Evolutionary conservation across 805 yeast species (phyloP), one percentile per base, ranked within the genome.

Genomic region (Ogataea populi-albae): DNA sequence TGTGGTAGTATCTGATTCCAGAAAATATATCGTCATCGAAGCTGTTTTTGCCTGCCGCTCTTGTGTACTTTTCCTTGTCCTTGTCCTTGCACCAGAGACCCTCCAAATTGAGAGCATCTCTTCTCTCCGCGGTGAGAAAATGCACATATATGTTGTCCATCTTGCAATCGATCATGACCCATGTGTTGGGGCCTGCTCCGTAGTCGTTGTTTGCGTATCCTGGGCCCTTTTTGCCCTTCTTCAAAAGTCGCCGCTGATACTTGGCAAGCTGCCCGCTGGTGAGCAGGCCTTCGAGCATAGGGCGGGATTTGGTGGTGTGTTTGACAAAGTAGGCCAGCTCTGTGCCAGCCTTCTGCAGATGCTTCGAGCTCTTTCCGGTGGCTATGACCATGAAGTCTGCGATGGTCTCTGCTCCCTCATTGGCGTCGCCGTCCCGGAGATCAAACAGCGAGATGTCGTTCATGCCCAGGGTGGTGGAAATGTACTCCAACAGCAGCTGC

Each of bases 161-260:
- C 18, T 69, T 66, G 32, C 86, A 73, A 49, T 86, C 87, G 31
- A 88, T 66, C 73, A 86, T 77, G 16, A 86, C 77, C 98, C 98
- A 89, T 17, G 85, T 74, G 48, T 86, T 87, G 4, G 79, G 68
- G 5, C 66, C 47, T 9, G 64, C 61, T 11, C 85, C 83, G 49
- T 73, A 79, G 37, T 73, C 77, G 39, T 72, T 72, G 46, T 75
- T 75, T 1, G 79, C 69, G 34, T 71, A 65, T 11, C 72, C 71
- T 11, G 67, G 68, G n/a, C 69, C 64, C 49, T 75, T 75, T 36
- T 76, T 65, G 24, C 81, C 79, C 44, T 77, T 66, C 32, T 71
- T 72, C 25, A 68, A 68, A 40, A 79, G 54, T 40, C 85, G 61
- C 35, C 75, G 71, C 38, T 66, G 71, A 38, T 67, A 66, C 39